A percentile compares a stretch with the other conserved stretches of the same genome.
These are phyloP conservation scores for Primulina eburnea DNA, from an alignment of 257 asterid species.

Conservation along the genomic window DNA sequence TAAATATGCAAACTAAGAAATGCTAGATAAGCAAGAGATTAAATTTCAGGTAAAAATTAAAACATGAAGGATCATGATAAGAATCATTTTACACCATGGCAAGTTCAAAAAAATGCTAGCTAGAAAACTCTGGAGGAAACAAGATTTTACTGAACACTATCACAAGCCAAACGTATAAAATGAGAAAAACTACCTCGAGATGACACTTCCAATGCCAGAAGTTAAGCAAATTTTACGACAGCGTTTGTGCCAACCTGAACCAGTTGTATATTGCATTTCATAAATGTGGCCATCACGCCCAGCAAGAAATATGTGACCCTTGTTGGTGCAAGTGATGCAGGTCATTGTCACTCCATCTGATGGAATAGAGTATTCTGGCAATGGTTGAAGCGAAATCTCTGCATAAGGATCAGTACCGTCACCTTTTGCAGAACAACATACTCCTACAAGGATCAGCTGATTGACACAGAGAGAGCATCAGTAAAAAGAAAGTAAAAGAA, in stretches of 20 bases:
- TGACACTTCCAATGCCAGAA: conserved; percentile 79
- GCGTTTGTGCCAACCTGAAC: conserved; percentile 93
- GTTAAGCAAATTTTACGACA: conserved; percentile 88
- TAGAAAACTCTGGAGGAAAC: conserved; percentile 19
- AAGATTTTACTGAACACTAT: conserved; percentile 12
- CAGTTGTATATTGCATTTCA: conserved; percentile 83
- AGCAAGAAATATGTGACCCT: conserved; percentile 85
- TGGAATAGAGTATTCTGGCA: conserved; percentile 86
- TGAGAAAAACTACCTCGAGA: conserved; percentile 65
- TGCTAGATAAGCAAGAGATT: conserved; percentile 18
- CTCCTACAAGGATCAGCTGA: conserved; percentile 92
- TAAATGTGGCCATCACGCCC: conserved; percentile 97
- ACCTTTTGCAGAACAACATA: conserved; percentile 88
- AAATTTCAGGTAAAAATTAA: conserved; percentile 21
- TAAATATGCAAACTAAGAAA: conserved; percentile 19
- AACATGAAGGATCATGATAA: conserved; percentile 9
- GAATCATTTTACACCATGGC: conserved; percentile 1
- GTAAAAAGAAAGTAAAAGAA: conserved; percentile 20
- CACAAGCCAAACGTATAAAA: not conserved
- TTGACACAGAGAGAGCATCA: conserved; percentile 32
- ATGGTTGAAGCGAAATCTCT: conserved; percentile 83
- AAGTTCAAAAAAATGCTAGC: not conserved
- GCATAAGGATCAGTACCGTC: conserved; percentile 86
- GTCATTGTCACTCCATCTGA: conserved; percentile 99
- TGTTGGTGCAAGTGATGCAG: conserved; percentile 79